These are phyloP conservation scores for Cucurbita pepo DNA, from an alignment of 306 rosid genomes.

Conservation along the genomic window DNA sequence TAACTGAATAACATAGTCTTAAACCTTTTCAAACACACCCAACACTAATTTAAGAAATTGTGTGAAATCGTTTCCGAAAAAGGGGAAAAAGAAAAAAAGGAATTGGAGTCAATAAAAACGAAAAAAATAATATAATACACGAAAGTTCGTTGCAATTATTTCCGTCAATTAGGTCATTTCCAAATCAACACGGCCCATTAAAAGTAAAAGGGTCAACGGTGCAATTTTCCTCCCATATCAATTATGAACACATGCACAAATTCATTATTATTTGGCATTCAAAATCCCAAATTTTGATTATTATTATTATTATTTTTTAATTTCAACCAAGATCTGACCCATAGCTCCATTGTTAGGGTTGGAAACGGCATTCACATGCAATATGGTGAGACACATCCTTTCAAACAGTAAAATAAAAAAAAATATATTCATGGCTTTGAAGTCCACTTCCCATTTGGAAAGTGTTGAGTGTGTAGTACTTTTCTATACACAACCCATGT, in stretches of 20 bases:
- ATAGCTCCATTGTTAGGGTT: no score
- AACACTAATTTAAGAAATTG: neutral
- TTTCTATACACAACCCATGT: no score
- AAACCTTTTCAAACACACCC: neutral
- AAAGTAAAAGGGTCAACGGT: neutral
- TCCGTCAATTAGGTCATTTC: neutral
- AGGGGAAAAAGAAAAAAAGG: neutral
- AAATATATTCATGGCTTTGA: no score
- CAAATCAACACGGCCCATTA: neutral
- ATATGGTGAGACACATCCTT: no score
- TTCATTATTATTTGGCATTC: neutral
- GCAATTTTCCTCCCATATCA: neutral
- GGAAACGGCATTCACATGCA: no score
- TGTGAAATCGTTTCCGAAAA: neutral
- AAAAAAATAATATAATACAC: neutral
- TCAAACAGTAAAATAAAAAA: no score
- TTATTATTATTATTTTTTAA: no score
- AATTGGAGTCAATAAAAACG: neutral
- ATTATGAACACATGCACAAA: neutral
- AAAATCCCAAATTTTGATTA: neutral
- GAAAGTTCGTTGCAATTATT: neutral
- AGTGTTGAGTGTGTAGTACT: no score
- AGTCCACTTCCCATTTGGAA: no score
- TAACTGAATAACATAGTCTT: no score
- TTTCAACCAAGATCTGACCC: no score